These are phyloP conservation scores for Ajuga reptans DNA, from an alignment of 305 asterid genomes.

Conservation along the genomic window DNA sequence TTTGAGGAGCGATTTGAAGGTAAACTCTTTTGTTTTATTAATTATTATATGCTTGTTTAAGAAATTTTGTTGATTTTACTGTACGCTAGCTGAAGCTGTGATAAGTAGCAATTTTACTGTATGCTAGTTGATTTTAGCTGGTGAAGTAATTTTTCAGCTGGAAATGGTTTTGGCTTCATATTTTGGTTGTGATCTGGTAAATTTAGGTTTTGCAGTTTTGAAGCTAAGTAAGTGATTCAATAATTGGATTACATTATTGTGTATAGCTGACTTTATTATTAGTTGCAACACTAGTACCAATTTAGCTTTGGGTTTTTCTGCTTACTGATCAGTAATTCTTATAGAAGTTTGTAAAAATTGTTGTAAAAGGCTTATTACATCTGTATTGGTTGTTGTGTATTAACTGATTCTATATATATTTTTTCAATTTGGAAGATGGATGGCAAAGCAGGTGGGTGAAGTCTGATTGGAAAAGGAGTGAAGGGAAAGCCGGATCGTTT, in stretches of 20 bases:
- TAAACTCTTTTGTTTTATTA: not conserved
- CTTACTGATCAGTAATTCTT: not conserved
- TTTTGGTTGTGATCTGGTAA: not conserved
- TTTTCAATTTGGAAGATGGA: constrained; percentile 42
- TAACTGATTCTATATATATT: not conserved
- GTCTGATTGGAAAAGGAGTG: constrained; percentile 86
- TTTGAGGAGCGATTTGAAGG: constrained; percentile 91
- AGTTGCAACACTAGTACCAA: not conserved
- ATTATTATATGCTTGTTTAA: not conserved
- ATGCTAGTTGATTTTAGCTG: not conserved
- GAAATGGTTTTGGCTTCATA: not conserved
- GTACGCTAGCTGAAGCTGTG: not conserved
- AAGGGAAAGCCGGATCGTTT: constrained; percentile 93
- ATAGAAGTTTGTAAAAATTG: not conserved
- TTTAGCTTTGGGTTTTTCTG: not conserved
- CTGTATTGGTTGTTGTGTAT: too few species aligned
- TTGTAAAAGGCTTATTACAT: not conserved
- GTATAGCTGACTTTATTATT: not conserved
- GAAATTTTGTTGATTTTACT: not conserved
- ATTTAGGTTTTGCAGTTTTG: not conserved
- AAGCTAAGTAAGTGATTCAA: not conserved
- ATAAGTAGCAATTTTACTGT: not conserved
- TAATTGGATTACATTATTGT: not conserved
- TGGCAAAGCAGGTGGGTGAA: constrained; percentile 90
- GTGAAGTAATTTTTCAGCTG: not conserved